Evolutionary conservation across 164 flowering plant species (phyloP), one percentile per base, ranked within the genome.

Genomic region (Umbilicus rupestris): DNA sequence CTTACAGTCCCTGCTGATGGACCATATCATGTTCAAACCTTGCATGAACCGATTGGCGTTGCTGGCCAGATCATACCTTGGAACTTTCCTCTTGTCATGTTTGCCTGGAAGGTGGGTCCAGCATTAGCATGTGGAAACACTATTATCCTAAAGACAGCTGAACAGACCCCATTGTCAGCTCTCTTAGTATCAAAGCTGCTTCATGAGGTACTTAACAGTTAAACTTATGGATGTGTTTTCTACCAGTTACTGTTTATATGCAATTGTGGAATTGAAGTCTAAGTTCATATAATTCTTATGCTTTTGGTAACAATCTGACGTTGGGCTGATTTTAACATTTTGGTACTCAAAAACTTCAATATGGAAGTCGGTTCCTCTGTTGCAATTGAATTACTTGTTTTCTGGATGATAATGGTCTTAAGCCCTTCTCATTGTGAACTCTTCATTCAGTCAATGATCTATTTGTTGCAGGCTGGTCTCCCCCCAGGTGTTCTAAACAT

Each of bases 91-190:
- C 79, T 79, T 68, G 62, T 79, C 24, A 77, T 82, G 82, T 73
- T 39, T 69, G 78, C 79, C 22, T 80, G 83, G 85, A 82, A 82
- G 63, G 66, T 80, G 9, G 83, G 80, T 3, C 85, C 85, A 7
- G 85, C 85, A 8, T 44, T 82, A 35, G 85, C 85, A 2, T 76
- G 80, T 69, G 85, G 85, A 37, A 80, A 80, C 70, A 79, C 85
- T 28, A 29, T 79, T 68, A 82, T 82, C 16, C 58, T 82, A 3
- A 82, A 82, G 72, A 69, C 85, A 35, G 81, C 85, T 16, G 85
- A 82, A 71, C 85, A 76, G 66, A 82, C 85, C 17, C 85, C 85
- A 5, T 67, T 82, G 55, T 71, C 85, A 39, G 82, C 81, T 49
- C 68, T 80, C 17, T 75, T 31, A 24, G 77, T 45, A 1, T 31